Evolutionary conservation across 495 filamentous ascomycete genomes (phyloP), one percentile per base, ranked within the genome.

Genomic region (Podospora pseudoanserina): DNA sequence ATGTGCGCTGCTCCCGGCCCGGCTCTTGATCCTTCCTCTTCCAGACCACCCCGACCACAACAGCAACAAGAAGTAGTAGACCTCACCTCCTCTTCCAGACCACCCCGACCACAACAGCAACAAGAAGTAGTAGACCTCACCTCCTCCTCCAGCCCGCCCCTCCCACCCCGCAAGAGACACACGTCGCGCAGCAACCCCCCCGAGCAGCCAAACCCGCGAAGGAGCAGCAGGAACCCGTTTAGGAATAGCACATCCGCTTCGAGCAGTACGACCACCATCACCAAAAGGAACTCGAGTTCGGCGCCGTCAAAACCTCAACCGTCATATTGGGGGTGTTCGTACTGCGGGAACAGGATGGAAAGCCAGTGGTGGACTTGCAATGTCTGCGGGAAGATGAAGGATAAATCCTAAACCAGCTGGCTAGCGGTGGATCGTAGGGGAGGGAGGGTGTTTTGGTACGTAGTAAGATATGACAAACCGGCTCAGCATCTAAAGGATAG

Each of bases 311-410:
- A 60, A 82, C 84, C 20, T 82, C 90, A 26, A 93, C 74, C 82
- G 57, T 81, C 83, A 16, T 84, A 89, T 19, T 96, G 93, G 93
- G 76, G 86, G 16, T 97, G 93, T 63, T 78, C 81, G 55, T 79
- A 77, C 26, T 94, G 91, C 68, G 86, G 86, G 2, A 85, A 82
- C 4, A 83, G 84, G 55, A 90, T 91, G 83, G 88, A 92, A 65
- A 80, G 79, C 26, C 84, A 89, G 67, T 93, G 90, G 90, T 92
- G 89, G 90, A 90, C 89, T n/a, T 93, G 91, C 67, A 85, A 87
- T 3, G 73, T 75, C 13, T 93, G 90, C 73, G 89, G 90, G 16
- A 82, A 74, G 20, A 86, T 93, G 85, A 93, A 92, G 79, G 75
- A 79, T 54, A 83, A 75, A 26, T 89, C 87, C 23, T 69, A 59